Base-by-base conservation (phyloP, 2,329 filamentous ascomycete genomes). In the Alternaria postmessia region DNA sequence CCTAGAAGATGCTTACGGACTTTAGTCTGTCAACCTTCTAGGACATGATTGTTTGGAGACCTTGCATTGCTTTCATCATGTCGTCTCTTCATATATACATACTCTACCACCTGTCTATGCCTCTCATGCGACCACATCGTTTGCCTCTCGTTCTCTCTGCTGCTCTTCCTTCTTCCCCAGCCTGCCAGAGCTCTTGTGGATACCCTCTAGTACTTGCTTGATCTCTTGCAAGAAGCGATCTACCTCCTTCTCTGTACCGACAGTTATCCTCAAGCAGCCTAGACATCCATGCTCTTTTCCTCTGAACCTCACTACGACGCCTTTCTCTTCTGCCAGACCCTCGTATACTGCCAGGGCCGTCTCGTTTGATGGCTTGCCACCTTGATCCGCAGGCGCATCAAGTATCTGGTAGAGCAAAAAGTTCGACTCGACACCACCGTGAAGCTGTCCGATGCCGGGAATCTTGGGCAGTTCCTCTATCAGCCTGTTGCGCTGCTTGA, bases 321-420 rank as follows among this genome's bases (percentile, higher is more conserved):
- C 93, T 75, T 88, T 89, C 41, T 88, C 86, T 83, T 96, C 93
- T 0, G 95, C 95, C 71, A 99, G 84, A 30, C 83, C 84, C 80
- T 96, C 89, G 78, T 99, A 99, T 7, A 94, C 90, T 11, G 87
- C 88, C 71, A 94, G 78, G 16, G 95, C 95, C 1, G 87, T 86
- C 49, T 83, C 82, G 69, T 97, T 99, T 74, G 93, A 91, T 1
- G 95, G 91, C 74, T 88, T 83, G 0, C 92, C 92, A 5, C 81
- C 81, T 53, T 82, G 70, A n/a, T 78, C 74, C 26, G 72, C 68
- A 2, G 86, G 80, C 20, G 81, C 80, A 74, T 96, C 87, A 32
- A 97, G 82, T 74, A 99, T 91, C 83, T 98, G 92, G 58, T 92
- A 94, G 8, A 99, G 86, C 71, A 99, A 70, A 75, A 98, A 99